Conservation (phyloP, 164 flowering plant genomes). For the Tinospora cordifolia region DNA sequence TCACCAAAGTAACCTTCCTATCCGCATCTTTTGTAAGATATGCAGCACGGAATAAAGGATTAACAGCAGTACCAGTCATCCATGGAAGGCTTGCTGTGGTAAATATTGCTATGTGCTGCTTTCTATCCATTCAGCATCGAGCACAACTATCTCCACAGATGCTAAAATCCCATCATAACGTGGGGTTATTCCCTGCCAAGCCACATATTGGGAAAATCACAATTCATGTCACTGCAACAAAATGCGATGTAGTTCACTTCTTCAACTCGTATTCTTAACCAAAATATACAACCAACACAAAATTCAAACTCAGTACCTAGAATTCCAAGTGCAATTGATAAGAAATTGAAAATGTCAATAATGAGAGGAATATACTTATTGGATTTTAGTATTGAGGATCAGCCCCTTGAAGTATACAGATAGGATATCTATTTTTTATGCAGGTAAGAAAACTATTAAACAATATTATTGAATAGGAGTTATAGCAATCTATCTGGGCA, state of each 20-base stretch:
- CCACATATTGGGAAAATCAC: neutral
- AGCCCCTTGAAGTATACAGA: too few relatives aligned
- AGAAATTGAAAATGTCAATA: too few relatives aligned
- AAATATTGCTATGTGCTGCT: conserved; percentile 73
- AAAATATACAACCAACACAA: neutral
- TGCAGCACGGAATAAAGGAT: conserved; percentile 94
- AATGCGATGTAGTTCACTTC: too few relatives aligned
- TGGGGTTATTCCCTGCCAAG: neutral
- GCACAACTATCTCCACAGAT: conserved; percentile 1
- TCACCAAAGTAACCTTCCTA: conserved; percentile 64
- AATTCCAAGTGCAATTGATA: too few relatives aligned
- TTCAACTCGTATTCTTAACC: too few relatives aligned
- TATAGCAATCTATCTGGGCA: too few relatives aligned
- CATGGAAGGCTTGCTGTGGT: conserved; percentile 99
- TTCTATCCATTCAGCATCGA: conserved; percentile 42
- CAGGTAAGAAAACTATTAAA: too few relatives aligned
- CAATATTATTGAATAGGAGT: too few relatives aligned
- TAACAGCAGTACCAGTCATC: conserved; percentile 99
- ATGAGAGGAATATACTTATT: too few relatives aligned
- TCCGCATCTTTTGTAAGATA: conserved; percentile 71
- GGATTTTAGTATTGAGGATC: too few relatives aligned
- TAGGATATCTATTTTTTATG: too few relatives aligned
- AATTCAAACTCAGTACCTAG: neutral
- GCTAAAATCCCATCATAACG: neutral
- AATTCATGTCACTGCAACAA: conserved; percentile 4